Evolutionary conservation across 768 basidiomycete species (phyloP), one percentile per base, ranked within the genome.

Genomic region (Calocera cornea): DNA sequence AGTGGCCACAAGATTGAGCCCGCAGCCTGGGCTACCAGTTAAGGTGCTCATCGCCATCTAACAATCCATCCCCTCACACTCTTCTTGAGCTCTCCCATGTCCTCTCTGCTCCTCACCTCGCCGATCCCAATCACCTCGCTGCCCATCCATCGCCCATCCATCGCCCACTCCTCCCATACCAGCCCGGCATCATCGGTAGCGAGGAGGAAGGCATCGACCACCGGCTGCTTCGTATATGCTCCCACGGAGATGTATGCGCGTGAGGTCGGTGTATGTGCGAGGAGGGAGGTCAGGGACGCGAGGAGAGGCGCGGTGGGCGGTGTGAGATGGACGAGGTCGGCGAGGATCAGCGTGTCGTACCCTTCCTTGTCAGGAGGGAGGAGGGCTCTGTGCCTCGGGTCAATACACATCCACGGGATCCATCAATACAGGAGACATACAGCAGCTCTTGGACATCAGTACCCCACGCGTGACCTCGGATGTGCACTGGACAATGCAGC

Each of bases 291-390:
- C 22, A 86, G 73, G 7, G 87, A 86, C 2, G 74, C 69, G 29
- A 89, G 73, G 40, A 89, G 80, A 24, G 75, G 80, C 67, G 78
- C 80, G 73, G 89, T 88, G 47, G 84, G 86, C 65, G 72, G 71
- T 72, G 84, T 78, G 73, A 89, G 88, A 75, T 89, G 86, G 29
- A 90, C 79, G 12, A 91, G 79, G 76, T 90, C 88, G 1, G 87
- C 89, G 60, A 88, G 79, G 67, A 90, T 81, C 64, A 89, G 77
- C 19, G 82, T 71, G 70, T 88, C 86, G 73, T 81, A 89, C 0
- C 78, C 78, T 27, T 60, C n/a, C 10, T 64, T 65, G 3, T 16
- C 11, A 19, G 63, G 40, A 24, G 24, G 38, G 34, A n/a, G 41
- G 38, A 41, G 38, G 7, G 38, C 3, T 34, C 41, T 47, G 14